phyloP scores from a whole-genome alignment of 1,284 basidiomycete genomes.

The Trichosporon faecale region DNA sequence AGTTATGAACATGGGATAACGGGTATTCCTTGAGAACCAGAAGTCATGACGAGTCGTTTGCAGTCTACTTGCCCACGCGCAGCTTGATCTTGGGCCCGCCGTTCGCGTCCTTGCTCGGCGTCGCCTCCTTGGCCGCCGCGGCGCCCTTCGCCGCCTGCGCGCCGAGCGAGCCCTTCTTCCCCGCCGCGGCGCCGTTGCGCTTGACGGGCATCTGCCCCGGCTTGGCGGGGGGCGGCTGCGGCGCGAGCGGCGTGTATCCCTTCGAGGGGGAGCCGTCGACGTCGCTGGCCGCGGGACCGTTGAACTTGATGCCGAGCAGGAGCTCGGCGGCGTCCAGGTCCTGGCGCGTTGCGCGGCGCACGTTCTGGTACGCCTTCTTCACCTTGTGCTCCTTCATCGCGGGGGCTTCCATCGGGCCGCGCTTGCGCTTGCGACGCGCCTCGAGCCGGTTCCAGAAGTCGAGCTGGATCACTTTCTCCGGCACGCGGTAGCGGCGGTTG shows the following conservation, averaged over 20 bases:
- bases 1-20: background rate
- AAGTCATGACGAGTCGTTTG: background rate
- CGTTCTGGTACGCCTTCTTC: slow-evolving; percentile 1
- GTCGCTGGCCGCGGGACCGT: background rate
- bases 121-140: background rate
- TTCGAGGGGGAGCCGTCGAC: background rate
- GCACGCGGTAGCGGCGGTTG: slow-evolving; percentile 82
- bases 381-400: slow-evolving; percentile 15
- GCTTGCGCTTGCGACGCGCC: slow-evolving; percentile 51
- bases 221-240: slow-evolving; percentile 1
- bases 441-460: slow-evolving; percentile 76
- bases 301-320: slow-evolving; percentile 21
- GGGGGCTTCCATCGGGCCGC: slow-evolving; percentile 13
- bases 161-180: background rate
- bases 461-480: slow-evolving; percentile 83
- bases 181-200: slow-evolving; percentile 6
- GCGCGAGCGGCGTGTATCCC: slow-evolving; percentile 2
- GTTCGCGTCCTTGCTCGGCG: background rate
- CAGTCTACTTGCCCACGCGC: slow-evolving; percentile 3
- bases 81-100: slow-evolving; percentile 7
- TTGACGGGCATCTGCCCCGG: slow-evolving; percentile 4
- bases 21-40: background rate
- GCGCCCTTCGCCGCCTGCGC: slow-evolving; percentile 9
- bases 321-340: slow-evolving; percentile 38
- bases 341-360: slow-evolving; percentile 23